These are phyloP conservation scores for Ilyonectria robusta DNA, from an alignment of 2,329 filamentous ascomycete species.

Conservation along the genomic window DNA sequence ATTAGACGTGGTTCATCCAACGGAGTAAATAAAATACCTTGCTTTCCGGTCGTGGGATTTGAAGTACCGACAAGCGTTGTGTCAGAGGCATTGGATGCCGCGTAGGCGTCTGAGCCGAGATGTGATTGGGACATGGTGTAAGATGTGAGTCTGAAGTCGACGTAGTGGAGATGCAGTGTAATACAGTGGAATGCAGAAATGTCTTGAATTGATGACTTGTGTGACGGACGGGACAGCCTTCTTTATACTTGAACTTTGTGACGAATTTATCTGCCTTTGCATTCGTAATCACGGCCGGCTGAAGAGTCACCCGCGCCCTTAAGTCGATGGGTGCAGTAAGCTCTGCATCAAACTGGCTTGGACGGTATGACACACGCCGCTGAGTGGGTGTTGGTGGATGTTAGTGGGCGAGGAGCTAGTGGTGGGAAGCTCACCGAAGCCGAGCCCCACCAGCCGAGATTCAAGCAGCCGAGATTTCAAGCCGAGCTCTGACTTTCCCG, in stretches of 20 bases:
- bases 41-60: conserved; percentile 36
- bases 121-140: conserved; percentile 38
- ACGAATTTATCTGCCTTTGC: conserved; percentile 17
- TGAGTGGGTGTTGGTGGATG: background rate
- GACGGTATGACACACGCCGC: conserved; percentile 40
- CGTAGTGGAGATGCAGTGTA: no score
- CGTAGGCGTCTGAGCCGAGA: conserved; percentile 38
- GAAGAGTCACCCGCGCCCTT: conserved; percentile 42
- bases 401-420: background rate
- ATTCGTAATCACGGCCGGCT: conserved; percentile 5
- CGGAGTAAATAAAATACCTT: conserved; percentile 18
- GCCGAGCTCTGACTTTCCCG: conserved; percentile 28
- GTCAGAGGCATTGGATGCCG: conserved; percentile 41
- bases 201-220: background rate
- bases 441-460: conserved; percentile 24
- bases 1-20: conserved; percentile 18
- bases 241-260: conserved; percentile 32
- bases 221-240: background rate
- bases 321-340: conserved; percentile 36
- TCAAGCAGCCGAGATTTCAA: conserved; percentile 28
- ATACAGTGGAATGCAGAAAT: background rate
- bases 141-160: background rate
- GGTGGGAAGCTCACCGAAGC: conserved; percentile 10
- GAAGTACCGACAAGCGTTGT: conserved; percentile 42
- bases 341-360: conserved; percentile 29